These are phyloP conservation scores for Nemania diffusa DNA, from an alignment of 2,329 filamentous ascomycete genomes.

Conservation along the genomic window DNA sequence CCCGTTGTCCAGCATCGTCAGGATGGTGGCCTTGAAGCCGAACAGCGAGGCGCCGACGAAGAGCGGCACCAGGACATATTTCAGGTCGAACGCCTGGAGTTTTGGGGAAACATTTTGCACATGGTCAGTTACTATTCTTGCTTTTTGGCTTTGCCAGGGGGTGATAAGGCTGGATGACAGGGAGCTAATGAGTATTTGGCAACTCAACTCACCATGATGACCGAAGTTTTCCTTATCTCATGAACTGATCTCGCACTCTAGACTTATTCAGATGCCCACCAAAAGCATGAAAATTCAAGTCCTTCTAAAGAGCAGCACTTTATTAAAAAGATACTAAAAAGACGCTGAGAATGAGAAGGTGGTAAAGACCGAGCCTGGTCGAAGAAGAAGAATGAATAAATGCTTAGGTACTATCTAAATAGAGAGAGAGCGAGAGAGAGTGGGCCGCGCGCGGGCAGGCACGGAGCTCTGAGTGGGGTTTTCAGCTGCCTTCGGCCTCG, in stretches of 20 bases:
- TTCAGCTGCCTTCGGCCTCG: not conserved
- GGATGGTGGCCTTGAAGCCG: conserved; percentile 39
- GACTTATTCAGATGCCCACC: not conserved
- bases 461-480: not conserved
- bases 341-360: not conserved
- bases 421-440: too few relatives aligned
- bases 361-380: too few relatives aligned
- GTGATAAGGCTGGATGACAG: not conserved
- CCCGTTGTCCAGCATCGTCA: conserved; percentile 34
- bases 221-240: conserved; percentile 1
- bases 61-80: conserved; percentile 39
- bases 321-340: not conserved
- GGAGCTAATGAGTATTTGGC: not conserved
- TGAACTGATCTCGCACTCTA: conserved; percentile 2
- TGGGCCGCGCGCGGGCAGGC: not conserved
- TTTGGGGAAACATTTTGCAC: too few relatives aligned
- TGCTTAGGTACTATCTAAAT: not conserved
- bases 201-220: conserved; percentile 29
- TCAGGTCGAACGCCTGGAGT: conserved; percentile 31
- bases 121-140: not conserved
- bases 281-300: too few relatives aligned
- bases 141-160: not conserved
- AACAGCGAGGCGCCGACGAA: conserved; percentile 42
- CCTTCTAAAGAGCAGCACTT: too few relatives aligned
- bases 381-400: not conserved